These are phyloP conservation scores for Rhodocollybia butyracea DNA, from an alignment of 768 basidiomycete genomes.

Conservation along the genomic window DNA sequence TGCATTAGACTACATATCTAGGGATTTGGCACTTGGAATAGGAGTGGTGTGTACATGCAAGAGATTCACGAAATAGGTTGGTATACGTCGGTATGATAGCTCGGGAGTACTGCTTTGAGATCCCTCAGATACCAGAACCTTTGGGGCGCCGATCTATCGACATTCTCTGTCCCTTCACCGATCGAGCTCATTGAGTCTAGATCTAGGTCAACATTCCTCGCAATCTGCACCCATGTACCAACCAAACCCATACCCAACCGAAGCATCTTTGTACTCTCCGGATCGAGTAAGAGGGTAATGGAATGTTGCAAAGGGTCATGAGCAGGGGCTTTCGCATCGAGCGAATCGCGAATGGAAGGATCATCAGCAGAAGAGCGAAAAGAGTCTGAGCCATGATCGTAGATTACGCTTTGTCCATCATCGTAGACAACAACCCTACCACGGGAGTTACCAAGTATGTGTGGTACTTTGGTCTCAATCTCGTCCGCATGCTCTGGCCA, in stretches of 20 bases:
- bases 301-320: slow-evolving; percentile 14
- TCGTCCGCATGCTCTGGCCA: slow-evolving; percentile 16
- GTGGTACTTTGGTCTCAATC: background rate
- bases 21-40: no score
- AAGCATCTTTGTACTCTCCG: slow-evolving; percentile 12
- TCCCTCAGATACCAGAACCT: slow-evolving; percentile 13
- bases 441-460: background rate
- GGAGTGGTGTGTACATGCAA: no score
- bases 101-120: slow-evolving; percentile 9
- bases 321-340: slow-evolving; percentile 16
- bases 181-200: background rate
- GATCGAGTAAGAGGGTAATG: slow-evolving; percentile 26
- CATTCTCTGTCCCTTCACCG: background rate
- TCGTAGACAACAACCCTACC: slow-evolving; percentile 1
- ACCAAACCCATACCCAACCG: slow-evolving; percentile 27
- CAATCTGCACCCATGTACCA: slow-evolving; percentile 33
- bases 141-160: background rate
- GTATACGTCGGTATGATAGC: no score
- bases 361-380: background rate
- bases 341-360: background rate
- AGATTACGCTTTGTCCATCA: background rate
- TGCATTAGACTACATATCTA: no score
- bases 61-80: no score
- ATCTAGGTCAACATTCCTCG: slow-evolving; percentile 11
- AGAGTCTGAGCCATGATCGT: background rate